Base-by-base conservation (phyloP, 306 rosid genomes). In the Cucumis cinereus region DNA sequence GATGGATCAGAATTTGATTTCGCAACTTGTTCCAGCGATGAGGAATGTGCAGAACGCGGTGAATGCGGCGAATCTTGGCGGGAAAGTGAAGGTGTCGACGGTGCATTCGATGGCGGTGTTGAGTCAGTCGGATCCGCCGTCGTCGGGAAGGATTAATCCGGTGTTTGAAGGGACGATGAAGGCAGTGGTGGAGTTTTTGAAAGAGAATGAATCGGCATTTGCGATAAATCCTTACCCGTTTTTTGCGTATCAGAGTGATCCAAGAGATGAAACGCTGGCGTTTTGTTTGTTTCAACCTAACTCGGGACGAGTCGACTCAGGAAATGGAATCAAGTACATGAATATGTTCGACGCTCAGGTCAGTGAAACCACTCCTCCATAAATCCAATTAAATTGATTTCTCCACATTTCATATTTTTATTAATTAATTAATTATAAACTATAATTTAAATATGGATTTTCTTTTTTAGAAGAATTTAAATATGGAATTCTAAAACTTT, bases 281-380 rank as follows among this genome's bases (percentile, higher is more conserved):
- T 94, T 89, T 54, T 94, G 99, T 43, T 36, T 94, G 70, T 94
- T 94, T 79, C 89, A 90, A 33, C 93, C 93, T 0, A 94, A 92
- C 77, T 84, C 96, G 78, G 96, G 99, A 4, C 96, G 97, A 35
- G 86, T 86, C 53, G 96, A 94, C 79, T 82, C 95, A 30, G 92
- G 89, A 20, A 87, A 79, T 10, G 95, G 96, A 1, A 83, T 89
- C 45, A 91, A 89, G 49, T 94, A 94, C 84, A 84, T 86, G 78
- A 94, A 94, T 80, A 92, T 94, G 99, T 94, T 94, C 78, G 96
- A 94, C 50, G 96, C 99, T 54, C 97, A 92, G 95, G 99, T 94
- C 16, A 45, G 57, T 70, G 22, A 26, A 26, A 7, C n/a, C 75
- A 55, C 77, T 75, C 69, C 7, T 30, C 35, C 35, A 3, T 30